Base-by-base conservation (phyloP, 2,329 filamentous ascomycete species). In the Fusarium brachygibbosum region DNA sequence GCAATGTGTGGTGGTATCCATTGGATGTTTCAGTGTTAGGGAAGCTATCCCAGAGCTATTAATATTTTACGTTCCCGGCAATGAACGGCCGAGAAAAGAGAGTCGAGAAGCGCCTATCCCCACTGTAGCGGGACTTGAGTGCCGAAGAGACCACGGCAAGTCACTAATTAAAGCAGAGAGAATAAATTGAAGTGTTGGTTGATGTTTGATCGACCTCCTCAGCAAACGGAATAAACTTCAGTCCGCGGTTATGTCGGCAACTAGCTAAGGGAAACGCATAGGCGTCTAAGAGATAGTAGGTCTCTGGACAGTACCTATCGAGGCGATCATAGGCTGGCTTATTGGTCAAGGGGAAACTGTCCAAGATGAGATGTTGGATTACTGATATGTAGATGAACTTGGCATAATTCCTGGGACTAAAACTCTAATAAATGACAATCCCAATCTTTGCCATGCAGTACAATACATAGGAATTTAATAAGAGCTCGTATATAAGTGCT, bases 171-270 rank as follows among this genome's bases (percentile, higher is more conserved):
- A 63, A 34, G 35, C 17, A 46, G 9, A 40, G 23, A 38, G 34
- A 29, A 51, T 21, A 21, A 12, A 40, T 51, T 51, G 25, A 40
- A 44, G 35, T 28, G 31, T 60, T 58, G 17, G 14, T n/a, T 21
- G n/a, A 37, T 31, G 58, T 62, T 25, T 62, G 42, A 58, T 58
- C 42, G 23, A 40, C 16, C 60, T 50, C 50, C 50, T 63, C 37
- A 65, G 14, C 19, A 48, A 46, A 25, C 46, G 46, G 61, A 48
- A 65, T 53, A 59, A 65, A 37, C 35, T 41, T 52, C 31, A 34
- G 31, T 38, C 45, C 54, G 54, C 62, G 62, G 62, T 59, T 66
- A 65, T 48, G 34, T 53, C 61, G 62, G 62, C 62, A 65, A 48
- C 45, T 46, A 37, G 38, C 23, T 25, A 59, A 52, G 62, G 48